Evolutionary conservation across 257 asterid species (phyloP), one percentile per base, ranked within the genome.

Genomic region (Plectranthus barbatus): DNA sequence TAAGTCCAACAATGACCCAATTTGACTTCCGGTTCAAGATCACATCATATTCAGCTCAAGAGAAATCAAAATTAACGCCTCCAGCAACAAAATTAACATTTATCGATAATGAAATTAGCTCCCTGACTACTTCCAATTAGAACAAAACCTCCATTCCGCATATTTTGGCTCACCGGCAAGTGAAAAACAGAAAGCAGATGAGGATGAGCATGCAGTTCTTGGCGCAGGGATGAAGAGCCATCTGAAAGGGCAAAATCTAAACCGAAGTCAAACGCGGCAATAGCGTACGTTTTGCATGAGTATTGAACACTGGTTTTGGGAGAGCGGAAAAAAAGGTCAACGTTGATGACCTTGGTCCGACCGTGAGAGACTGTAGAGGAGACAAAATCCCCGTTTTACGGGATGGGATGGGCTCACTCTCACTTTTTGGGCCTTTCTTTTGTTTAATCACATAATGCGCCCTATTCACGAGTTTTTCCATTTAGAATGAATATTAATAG

Each of bases 141-240:
- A 40, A 14, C 2, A 41, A 42, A 20, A 3, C 7, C 56, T 7
- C 12, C 12, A 44, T 24, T 56, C 11, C 64, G 60, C 52, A 64
- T 23, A 5, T 50, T 2, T 57, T 19, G 9, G 76, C 75, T 75
- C 36, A 83, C 87, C 81, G 48, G 79, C 44, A 55, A 64, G 42
- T 41, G 50, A 72, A 72, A 66, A 76, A 29, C 45, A 75, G 11
- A 58, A 83, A 69, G 82, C 72, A 74, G 55, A 75, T 46, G n/a
- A n/a, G n/a, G n/a, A n/a, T n/a, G n/a, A n/a, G n/a, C 49, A 74
- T 21, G 37, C 76, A 56, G 41, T 36, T 67, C 39, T 39, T 66
- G 15, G 37, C n/a, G 66, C 61, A 65, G 76, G 62, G 65, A 11
- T 49, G 73, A 40, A 13, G 48, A 36, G 54, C 73, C 86, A 81